Percentiles rank a stretch among this genome's conserved stretches.
These are phyloP conservation scores for Grosmannia serpens DNA, from an alignment of 2,329 filamentous ascomycete genomes.

Conservation along the genomic window DNA sequence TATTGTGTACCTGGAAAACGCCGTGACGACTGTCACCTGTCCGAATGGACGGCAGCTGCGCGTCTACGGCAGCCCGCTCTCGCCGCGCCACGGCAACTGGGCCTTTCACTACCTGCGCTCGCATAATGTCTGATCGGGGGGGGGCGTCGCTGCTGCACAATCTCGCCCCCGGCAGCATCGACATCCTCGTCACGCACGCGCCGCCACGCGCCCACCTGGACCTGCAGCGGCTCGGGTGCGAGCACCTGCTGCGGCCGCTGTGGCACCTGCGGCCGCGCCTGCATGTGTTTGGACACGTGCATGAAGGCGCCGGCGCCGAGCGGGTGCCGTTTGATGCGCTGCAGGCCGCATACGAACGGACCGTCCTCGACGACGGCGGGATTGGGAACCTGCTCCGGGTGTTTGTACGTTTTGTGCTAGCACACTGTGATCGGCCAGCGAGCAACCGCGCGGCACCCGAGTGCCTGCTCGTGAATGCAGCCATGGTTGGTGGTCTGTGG, in stretches of 20 bases:
- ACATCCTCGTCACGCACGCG: constrained; percentile 24
- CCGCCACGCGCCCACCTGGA: constrained; percentile 23
- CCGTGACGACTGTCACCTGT: constrained; percentile 14
- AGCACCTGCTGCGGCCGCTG: constrained; percentile 17
- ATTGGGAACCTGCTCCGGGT: background rate
- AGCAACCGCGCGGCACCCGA: background rate
- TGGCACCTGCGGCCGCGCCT: constrained; percentile 21
- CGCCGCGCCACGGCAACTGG: constrained; percentile 24
- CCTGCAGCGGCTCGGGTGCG: constrained; percentile 16
- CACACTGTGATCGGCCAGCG: background rate
- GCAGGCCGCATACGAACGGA: constrained; percentile 7
- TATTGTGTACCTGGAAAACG: constrained; percentile 22
- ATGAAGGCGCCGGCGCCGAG: constrained; percentile 14
- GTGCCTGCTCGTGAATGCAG: constrained; percentile 3
- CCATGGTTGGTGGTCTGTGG: constrained; percentile 3
- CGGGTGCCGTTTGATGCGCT: constrained; percentile 7
- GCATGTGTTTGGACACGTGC: constrained; percentile 26
- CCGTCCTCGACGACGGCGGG: constrained; percentile 3
- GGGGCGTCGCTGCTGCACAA: too few relatives aligned
- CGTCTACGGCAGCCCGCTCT: constrained; percentile 24
- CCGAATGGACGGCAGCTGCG: constrained; percentile 19
- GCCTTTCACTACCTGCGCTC: constrained; percentile 28
- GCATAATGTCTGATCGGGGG: constrained; percentile 16
- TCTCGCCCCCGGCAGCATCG: constrained; percentile 16
- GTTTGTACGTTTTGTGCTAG: background rate